Percentiles rank a stretch among this genome's conserved stretches.
Conservation (phyloP, 805 yeast genomes). For the Zygosaccharomyces pseudorouxii region DNA sequence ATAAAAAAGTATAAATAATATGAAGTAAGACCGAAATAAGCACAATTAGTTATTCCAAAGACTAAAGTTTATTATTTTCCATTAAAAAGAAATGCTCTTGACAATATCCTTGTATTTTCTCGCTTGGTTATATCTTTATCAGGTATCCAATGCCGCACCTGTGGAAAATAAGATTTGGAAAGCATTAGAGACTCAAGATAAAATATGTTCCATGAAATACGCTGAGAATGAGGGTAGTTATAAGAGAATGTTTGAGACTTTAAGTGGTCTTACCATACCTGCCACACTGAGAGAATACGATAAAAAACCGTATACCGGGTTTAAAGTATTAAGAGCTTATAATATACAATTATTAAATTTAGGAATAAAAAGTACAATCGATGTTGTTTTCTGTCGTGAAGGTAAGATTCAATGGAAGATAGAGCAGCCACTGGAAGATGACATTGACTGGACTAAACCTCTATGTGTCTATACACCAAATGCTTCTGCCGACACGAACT, state of each 20-base stretch:
- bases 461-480: slow-evolving; percentile 36
- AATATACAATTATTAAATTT: slow-evolving; percentile 38
- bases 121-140: background rate
- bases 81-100: background rate
- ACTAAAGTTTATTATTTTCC: no score
- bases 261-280: slow-evolving; percentile 27
- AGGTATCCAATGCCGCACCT: background rate
- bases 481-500: background rate
- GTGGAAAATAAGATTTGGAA: background rate
- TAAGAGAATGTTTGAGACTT: slow-evolving; percentile 12
- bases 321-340: slow-evolving; percentile 48
- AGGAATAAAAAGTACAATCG: slow-evolving; percentile 41
- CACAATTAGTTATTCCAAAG: no score
- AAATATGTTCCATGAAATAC: slow-evolving; percentile 22
- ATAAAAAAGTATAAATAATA: background rate
- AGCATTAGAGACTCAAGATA: slow-evolving; percentile 19
- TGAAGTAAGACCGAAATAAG: background rate
- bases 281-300: slow-evolving; percentile 28
- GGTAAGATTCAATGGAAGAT: slow-evolving; percentile 47
- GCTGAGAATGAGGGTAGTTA: slow-evolving; percentile 18
- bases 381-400: slow-evolving; percentile 47
- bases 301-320: slow-evolving; percentile 48
- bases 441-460: slow-evolving; percentile 47
- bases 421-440: slow-evolving; percentile 34
- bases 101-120: background rate